phyloP scores from a whole-genome alignment of 768 basidiomycete genomes.

The Mycena rosella region DNA sequence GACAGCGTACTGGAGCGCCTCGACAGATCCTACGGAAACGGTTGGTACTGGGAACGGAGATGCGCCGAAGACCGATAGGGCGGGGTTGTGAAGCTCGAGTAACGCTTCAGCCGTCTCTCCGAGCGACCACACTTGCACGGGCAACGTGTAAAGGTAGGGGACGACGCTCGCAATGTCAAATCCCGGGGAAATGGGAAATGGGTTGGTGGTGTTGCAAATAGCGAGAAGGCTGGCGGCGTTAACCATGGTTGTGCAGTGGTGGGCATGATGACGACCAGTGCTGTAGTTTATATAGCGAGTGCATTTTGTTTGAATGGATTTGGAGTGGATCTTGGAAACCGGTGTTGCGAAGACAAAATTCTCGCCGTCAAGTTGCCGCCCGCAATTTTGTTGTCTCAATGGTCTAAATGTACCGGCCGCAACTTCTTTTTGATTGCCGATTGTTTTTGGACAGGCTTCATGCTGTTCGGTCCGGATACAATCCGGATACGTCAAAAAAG shows the following conservation, averaged over 20 bases:
- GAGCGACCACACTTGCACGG: constrained; percentile 62
- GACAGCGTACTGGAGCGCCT: constrained; percentile 53
- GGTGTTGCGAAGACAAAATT: no score
- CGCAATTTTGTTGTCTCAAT: no score
- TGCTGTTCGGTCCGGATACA: no score
- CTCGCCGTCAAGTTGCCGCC: no score
- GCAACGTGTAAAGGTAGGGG: constrained; percentile 48
- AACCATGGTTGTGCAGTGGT: background rate
- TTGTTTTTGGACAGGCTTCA: no score
- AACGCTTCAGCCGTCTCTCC: constrained; percentile 54
- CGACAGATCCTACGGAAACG: constrained; percentile 36
- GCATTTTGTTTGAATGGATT: no score
- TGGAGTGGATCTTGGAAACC: no score
- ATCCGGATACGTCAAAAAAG: no score
- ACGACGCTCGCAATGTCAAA: constrained; percentile 52
- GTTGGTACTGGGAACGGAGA: constrained; percentile 51
- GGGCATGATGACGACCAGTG: background rate
- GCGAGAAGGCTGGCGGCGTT: background rate
- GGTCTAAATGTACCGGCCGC: no score
- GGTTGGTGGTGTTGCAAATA: constrained; percentile 31
- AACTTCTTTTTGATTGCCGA: no score
- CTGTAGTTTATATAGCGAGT: background rate
- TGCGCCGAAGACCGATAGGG: constrained; percentile 54
- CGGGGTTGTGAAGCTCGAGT: constrained; percentile 57
- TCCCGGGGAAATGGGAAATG: constrained; percentile 51